phyloP scores from a whole-genome alignment of 2,329 filamentous ascomycete species.

The Penicillium polonicum region DNA sequence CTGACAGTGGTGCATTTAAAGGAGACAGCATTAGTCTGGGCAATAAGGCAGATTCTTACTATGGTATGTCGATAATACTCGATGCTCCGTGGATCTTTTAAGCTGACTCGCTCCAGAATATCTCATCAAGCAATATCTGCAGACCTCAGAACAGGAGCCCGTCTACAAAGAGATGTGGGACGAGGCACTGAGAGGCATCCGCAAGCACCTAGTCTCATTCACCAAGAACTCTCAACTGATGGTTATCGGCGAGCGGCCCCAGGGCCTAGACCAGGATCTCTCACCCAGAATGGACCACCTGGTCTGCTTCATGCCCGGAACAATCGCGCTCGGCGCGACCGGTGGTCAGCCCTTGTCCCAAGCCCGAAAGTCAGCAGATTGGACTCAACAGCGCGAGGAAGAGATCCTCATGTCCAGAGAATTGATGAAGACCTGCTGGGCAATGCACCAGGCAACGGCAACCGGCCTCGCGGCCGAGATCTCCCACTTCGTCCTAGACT shows the following conservation, averaged over 20 bases:
- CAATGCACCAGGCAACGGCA: constrained; percentile 86
- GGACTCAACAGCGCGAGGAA: constrained; percentile 77
- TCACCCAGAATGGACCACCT: constrained; percentile 96
- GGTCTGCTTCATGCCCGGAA: constrained; percentile 96
- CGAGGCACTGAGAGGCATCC: constrained; percentile 77
- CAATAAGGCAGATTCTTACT: constrained; percentile 94
- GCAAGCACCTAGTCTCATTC: constrained; percentile 90
- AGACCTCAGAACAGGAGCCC: constrained; percentile 81
- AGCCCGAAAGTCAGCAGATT: constrained; percentile 68
- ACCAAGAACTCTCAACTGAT: constrained; percentile 76
- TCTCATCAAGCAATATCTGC: constrained; percentile 95
- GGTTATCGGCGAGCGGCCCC: constrained; percentile 82
- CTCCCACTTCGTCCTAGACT: constrained; percentile 77
- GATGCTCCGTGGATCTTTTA: background rate
- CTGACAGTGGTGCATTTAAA: constrained; percentile 73
- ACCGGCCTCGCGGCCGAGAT: constrained; percentile 96
- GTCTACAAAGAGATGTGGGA: constrained; percentile 93
- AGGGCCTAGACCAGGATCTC: constrained; percentile 60
- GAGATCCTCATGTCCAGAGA: constrained; percentile 86
- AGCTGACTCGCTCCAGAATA: constrained; percentile 61
- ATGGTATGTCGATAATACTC: constrained; percentile 49
- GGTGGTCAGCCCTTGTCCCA: constrained; percentile 72
- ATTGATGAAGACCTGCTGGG: constrained; percentile 96
- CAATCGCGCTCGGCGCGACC: constrained; percentile 85
- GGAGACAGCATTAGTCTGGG: constrained; percentile 86